Conservation (phyloP, 2,329 filamentous ascomycete species). For the Ceratocystis cacaofunesta region DNA sequence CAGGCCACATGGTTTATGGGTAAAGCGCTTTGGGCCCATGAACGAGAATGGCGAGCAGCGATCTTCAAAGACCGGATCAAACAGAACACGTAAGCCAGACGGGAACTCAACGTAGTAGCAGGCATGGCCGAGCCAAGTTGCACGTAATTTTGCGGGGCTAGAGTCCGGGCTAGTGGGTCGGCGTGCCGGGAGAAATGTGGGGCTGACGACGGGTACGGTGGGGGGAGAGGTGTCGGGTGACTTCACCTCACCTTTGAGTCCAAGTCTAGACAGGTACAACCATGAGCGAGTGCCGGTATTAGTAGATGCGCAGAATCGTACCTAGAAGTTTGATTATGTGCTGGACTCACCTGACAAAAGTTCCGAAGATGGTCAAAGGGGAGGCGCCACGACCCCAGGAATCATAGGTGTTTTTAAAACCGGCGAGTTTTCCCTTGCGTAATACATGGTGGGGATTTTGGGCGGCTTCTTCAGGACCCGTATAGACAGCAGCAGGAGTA, state of each 20-base stretch:
- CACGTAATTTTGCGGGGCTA: conserved; percentile 43
- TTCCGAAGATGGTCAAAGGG: neutral
- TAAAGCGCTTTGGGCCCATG: conserved; percentile 62
- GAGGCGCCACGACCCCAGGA: conserved; percentile 25
- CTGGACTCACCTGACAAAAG: conserved; percentile 13
- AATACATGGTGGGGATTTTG: conserved; percentile 30
- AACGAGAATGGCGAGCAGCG: conserved; percentile 65
- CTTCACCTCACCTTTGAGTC: conserved; percentile 28
- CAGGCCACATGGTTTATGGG: conserved; percentile 59
- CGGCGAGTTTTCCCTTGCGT: conserved; percentile 24
- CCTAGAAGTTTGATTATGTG: too few species aligned
- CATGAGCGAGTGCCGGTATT: too few species aligned
- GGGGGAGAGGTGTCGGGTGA: conserved; percentile 48
- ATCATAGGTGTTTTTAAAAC: conserved; percentile 39
- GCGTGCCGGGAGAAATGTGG: conserved; percentile 50
- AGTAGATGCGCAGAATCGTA: too few species aligned
- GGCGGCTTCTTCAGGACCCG: conserved; percentile 22
- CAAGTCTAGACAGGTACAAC: conserved; percentile 22
- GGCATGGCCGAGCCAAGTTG: conserved; percentile 91
- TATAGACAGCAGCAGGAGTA: conserved; percentile 20
- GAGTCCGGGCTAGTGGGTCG: conserved; percentile 27
- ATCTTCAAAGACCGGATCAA: conserved; percentile 85
- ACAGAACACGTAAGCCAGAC: conserved; percentile 69
- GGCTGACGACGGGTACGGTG: conserved; percentile 51
- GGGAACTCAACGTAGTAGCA: conserved; percentile 90